Evolutionary conservation across 306 rosid genomes (phyloP), one percentile per base, ranked within the genome.

Genomic region (Benincasa hispida): DNA sequence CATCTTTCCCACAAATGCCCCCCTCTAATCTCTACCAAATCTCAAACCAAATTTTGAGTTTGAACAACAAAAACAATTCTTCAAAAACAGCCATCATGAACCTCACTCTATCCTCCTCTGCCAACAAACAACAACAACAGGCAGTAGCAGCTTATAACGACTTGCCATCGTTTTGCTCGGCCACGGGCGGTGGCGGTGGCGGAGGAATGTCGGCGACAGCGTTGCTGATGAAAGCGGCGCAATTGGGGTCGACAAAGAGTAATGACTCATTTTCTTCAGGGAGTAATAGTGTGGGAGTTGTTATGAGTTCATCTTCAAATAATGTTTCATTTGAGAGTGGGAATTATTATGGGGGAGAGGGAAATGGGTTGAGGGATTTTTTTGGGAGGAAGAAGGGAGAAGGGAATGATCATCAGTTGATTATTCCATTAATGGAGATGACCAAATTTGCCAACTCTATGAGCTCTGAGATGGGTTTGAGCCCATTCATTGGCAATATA

Each of bases 211-310:
- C 93, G 59, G 93, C 93, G 0, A 89, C 93, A 48, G 93, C 93
- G 0, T 83, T 89, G 73, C 81, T 89, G 25, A 88, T 85, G 76
- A 85, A 89, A 37, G 93, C 93, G 72, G 93, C 93, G 3, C 90
- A 87, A 19, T 83, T 89, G 85, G 93, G 93, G n/a, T 89, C 93
- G 45, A 85, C 88, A 0, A 74, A 57, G n/a, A 82, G 32, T 78
- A 80, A 77, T 56, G 18, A 45, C 51, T 78, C 86, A 35, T 87
- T 85, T 14, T 72, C 75, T 61, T 87, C 82, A 35, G 78, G 86
- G 69, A 76, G 51, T 45, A 45, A 62, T 57, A 85, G 82, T 56
- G 85, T 89, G 76, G 90, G 93, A 13, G 85, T 82, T 10, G 85
- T 82, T 0, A 85, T 87, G 77, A 83, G 84, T 19, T 37, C 75